A percentile compares a stretch with the other conserved stretches of the same genome.
These are phyloP conservation scores for Claviceps sp. DNA, from an alignment of 2,329 filamentous ascomycete genomes.

Conservation along the genomic window DNA sequence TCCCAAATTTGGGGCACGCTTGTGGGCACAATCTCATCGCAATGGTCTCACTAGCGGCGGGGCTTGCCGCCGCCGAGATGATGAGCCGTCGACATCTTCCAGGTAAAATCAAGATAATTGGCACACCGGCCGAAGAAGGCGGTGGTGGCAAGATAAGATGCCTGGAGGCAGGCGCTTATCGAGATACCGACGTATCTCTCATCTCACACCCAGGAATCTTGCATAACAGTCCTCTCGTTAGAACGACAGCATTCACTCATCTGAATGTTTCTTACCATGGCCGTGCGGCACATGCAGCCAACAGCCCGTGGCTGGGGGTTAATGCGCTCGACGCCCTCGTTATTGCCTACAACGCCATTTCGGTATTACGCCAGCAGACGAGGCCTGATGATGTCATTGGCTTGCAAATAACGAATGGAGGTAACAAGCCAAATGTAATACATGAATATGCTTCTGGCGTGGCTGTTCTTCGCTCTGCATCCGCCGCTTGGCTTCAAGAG, in stretches of 20 bases:
- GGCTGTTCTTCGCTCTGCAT: constrained; percentile 32
- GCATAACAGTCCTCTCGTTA: constrained; percentile 31
- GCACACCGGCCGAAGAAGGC: constrained; percentile 33
- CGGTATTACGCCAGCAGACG: constrained; percentile 41
- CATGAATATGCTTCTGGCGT: constrained; percentile 33
- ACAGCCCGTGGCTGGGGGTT: constrained; percentile 41
- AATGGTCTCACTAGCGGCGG: constrained; percentile 27
- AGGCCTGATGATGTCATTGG: constrained; percentile 35
- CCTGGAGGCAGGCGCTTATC: constrained; percentile 26
- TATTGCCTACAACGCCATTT: constrained; percentile 31
- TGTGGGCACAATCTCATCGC: constrained; percentile 39
- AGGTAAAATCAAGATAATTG: constrained; percentile 32
- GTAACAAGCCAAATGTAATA: constrained; percentile 40
- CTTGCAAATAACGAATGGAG: constrained; percentile 38
- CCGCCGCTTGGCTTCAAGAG: constrained; percentile 23
- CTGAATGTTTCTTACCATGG: constrained; percentile 40
- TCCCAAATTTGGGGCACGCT: constrained; percentile 32
- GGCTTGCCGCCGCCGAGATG: constrained; percentile 31
- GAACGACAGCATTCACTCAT: constrained; percentile 35
- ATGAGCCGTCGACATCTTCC: constrained; percentile 27
- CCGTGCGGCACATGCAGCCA: constrained; percentile 40
- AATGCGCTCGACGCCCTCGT: constrained; percentile 45
- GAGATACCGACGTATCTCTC: constrained; percentile 9
- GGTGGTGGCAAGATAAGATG: constrained; percentile 34
- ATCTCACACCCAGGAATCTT: constrained; percentile 20